Conservation (phyloP, 2,329 filamentous ascomycete genomes). For the Thelonectria rubi region DNA sequence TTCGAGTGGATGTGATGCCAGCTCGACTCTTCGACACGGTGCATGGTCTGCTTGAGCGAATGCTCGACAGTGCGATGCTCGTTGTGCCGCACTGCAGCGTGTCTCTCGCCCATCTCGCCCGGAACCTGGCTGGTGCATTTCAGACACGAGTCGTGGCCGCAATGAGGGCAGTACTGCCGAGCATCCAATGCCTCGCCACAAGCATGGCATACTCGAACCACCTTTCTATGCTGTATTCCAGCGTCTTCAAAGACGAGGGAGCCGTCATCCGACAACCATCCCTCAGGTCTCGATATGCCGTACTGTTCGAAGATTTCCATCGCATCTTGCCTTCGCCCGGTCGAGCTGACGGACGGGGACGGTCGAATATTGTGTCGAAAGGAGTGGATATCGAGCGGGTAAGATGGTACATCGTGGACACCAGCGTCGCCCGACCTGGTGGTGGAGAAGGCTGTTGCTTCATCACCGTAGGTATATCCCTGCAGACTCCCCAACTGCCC, state of each 20-base stretch:
- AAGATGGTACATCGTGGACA: slow-evolving; percentile 13
- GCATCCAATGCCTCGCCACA: slow-evolving; percentile 55
- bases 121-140: slow-evolving; percentile 55
- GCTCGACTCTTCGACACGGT: background rate
- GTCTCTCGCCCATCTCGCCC: slow-evolving; percentile 19
- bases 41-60: slow-evolving; percentile 9
- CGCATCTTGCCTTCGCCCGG: slow-evolving; percentile 52
- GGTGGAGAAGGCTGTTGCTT: background rate
- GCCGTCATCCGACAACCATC: slow-evolving; percentile 57
- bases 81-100: slow-evolving; percentile 12
- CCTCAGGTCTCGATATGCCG: slow-evolving; percentile 55
- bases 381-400: slow-evolving; percentile 6
- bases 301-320: slow-evolving; percentile 58
- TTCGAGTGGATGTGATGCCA: slow-evolving; percentile 15
- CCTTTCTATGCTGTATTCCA: slow-evolving; percentile 36
- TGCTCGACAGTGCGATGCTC: slow-evolving; percentile 15
- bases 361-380: slow-evolving; percentile 11
- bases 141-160: slow-evolving; percentile 60
- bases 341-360: slow-evolving; percentile 45
- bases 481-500: slow-evolving; percentile 13
- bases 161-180: slow-evolving; percentile 55
- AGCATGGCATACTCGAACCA: slow-evolving; percentile 57
- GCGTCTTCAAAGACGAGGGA: slow-evolving; percentile 17
- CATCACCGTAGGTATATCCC: slow-evolving; percentile 3
- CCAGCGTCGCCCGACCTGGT: slow-evolving; percentile 6